Conservation (phyloP, 257 asterid species). For the Penstemon eatonii region DNA sequence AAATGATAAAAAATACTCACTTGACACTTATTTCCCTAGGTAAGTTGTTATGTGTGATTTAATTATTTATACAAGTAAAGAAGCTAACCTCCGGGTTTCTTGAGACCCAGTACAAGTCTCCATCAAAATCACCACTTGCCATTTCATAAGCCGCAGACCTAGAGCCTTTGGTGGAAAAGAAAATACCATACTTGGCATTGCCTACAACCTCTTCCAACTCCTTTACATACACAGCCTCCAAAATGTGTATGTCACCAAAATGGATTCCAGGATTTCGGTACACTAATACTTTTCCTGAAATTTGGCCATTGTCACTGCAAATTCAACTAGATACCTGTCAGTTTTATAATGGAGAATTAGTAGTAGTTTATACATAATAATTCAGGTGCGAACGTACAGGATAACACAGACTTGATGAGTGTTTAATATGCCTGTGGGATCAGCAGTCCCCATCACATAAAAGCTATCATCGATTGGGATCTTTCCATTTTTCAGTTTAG, state of each 20-base stretch:
- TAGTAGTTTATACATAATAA: too few relatives aligned
- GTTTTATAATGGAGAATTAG: background rate
- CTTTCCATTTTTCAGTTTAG: constrained; percentile 53
- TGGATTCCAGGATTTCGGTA: constrained; percentile 90
- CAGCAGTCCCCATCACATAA: constrained; percentile 90
- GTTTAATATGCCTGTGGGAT: constrained; percentile 67
- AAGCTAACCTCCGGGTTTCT: constrained; percentile 70
- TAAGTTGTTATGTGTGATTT: too few relatives aligned
- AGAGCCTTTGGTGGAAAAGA: constrained; percentile 75
- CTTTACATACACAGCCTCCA: constrained; percentile 65
- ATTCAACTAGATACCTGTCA: constrained; percentile 19
- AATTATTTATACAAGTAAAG: background rate
- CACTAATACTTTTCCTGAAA: constrained; percentile 75
- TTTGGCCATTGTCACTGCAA: constrained; percentile 72
- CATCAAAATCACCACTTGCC: constrained; percentile 93
- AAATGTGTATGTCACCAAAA: constrained; percentile 71
- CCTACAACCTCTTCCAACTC: constrained; percentile 68
- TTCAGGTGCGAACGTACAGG: constrained; percentile 49
- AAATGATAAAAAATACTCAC: too few relatives aligned
- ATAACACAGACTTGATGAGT: constrained; percentile 74
- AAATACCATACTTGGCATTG: constrained; percentile 76
- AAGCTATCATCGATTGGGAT: constrained; percentile 71
- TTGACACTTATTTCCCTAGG: too few relatives aligned
- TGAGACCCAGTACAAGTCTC: constrained; percentile 84
- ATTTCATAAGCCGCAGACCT: constrained; percentile 81